phyloP scores from a whole-genome alignment of 192 early-diverging fungal genomes.

The Coemansia sp. region DNA sequence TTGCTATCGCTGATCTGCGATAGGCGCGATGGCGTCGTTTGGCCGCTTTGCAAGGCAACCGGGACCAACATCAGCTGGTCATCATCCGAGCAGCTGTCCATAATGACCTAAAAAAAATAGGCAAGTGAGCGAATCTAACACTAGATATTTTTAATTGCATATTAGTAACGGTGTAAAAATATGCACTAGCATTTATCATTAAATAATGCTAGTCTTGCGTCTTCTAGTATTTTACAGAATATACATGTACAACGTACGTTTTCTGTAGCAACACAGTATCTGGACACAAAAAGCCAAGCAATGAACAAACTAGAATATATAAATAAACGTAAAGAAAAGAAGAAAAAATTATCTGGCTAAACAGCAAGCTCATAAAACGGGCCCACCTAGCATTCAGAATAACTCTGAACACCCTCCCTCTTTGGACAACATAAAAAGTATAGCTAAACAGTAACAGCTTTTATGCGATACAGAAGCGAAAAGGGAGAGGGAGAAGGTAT shows the following conservation, averaged over 20 bases:
- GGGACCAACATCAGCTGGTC: slow-evolving; percentile 23
- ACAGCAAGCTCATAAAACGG: not conserved
- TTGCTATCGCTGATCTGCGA: slow-evolving; percentile 14
- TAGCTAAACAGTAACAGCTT: no score
- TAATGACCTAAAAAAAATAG: not conserved
- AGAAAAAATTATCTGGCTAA: not conserved
- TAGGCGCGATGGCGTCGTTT: slow-evolving; percentile 29
- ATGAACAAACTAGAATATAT: not conserved
- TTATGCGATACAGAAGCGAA: no score
- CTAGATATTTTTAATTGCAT: no score
- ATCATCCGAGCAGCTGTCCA: slow-evolving; percentile 8
- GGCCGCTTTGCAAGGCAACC: slow-evolving; percentile 43
- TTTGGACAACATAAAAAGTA: no score
- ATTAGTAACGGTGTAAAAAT: no score
- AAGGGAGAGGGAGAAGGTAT: no score
- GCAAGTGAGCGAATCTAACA: no score
- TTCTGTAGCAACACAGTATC: no score
- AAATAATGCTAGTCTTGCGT: no score
- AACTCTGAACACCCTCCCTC: not conserved
- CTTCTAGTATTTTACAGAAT: no score
- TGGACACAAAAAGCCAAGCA: not conserved
- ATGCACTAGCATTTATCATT: no score
- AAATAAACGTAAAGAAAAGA: not conserved
- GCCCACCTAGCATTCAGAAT: slow-evolving; percentile 1
- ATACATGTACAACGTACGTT: no score